Evolutionary conservation across 768 basidiomycete genomes (phyloP), one percentile per base, ranked within the genome.

Genomic region (Candolleomyces efflorescens): DNA sequence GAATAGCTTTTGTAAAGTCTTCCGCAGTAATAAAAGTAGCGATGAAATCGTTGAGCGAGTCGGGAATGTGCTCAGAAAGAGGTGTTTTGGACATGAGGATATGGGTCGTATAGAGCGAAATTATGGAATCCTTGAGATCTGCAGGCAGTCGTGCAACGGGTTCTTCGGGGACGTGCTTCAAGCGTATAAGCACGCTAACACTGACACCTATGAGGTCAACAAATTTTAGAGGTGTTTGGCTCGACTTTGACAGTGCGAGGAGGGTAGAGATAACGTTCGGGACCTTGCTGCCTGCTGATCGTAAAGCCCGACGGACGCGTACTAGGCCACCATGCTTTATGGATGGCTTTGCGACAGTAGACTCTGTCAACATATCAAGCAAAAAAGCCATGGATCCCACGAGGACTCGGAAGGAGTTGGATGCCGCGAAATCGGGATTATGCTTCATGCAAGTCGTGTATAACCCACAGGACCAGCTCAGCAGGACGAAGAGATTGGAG

Each of bases 391-490:
- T 74, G 22, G 79, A 75, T n/a, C 72, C 71, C 15, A 85, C 68
- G 22, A 92, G 78, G 3, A 73, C 69, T 0, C 70, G 72, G 80
- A 83, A 90, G 37, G 75, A 66, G 15, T 76, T 74, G 0, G 82
- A 75, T 3, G 74, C 68, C 2, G 74, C 55, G 63, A 85, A 83
- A 22, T 76, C 67, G 1, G 75, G 70, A 53, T 82, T 76, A 38
- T 71, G 52, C 55, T 76, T 65, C 15, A 83, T 63, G 59, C 82
- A 83, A 5, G 76, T 72, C 5, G 78, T 69, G 65, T 89, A 90
- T 24, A 90, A 68, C 15, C 79, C 80, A 62, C 85, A 83, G 3
- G 82, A 72, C 91, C 90, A 92, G 64, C 77, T 83, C 43, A 91
- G 73, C 17, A 93, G 79, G 32, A 89, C 82, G 67, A 86, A 89